Evolutionary conservation across 2,329 filamentous ascomycete genomes (phyloP), one percentile per base, ranked within the genome.

Genomic region (Dactylellina parvicollis): DNA sequence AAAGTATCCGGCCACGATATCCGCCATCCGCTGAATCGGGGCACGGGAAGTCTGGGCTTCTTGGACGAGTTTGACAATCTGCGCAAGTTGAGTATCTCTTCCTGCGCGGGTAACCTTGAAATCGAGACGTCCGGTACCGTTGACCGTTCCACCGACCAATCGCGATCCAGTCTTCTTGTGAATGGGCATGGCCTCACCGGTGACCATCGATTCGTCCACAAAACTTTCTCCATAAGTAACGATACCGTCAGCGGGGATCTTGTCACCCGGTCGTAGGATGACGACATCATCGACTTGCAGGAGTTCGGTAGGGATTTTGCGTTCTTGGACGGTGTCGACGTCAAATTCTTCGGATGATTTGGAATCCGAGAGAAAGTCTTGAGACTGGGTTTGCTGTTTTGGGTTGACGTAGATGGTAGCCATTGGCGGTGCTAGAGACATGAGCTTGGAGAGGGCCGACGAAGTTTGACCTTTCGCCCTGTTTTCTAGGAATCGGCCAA

Each of bases 21-120:
- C 95, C 2, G 93, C 95, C 79, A 98, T 87, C 46, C 92, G 88
- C 80, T 99, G 95, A 71, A 99, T 99, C 0, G 95, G 95, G 5
- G 95, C 95, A 38, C 95, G 88, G 57, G 88, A 94, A 1, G 94
- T 98, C 81, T 99, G 95, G 2, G 95, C 95, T 80, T 97, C 92
- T 81, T 99, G 95, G 0, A 99, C 95, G n/a, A 98, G 86, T 81
- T 94, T 95, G 75, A 99, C 95, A 76, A 99, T 99, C 81, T 98
- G 95, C 81, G 92, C 96, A 64, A 99, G 88, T 80, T 98, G 94
- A 0, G 95, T 99, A 79, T 99, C 94, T 75, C 93, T 90, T 52
- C 95, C 95, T 34, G 94, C 93, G 77, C 94, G 88, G 2, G 91
- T 96, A 70, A 99, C 95, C 44, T 91, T 88, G 81, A 98, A 95